phyloP scores from a whole-genome alignment of 805 yeast genomes.

The Kuraishia floccosa region DNA sequence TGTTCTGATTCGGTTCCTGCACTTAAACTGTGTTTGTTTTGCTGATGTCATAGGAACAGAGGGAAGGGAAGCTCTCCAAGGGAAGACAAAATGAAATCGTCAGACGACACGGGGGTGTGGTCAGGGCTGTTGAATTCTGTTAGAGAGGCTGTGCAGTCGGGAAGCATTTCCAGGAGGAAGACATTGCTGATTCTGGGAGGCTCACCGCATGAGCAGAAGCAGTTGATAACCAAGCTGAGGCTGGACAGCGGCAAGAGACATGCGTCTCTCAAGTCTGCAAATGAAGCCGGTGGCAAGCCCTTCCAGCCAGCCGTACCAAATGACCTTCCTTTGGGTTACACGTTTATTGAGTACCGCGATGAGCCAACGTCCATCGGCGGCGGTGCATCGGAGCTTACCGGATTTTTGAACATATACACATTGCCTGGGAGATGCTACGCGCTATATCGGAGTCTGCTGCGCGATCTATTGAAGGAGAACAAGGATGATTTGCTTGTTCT shows the following conservation, averaged over 20 bases:
- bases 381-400: constrained; percentile 1
- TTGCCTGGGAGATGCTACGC: neutral
- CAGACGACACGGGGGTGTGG: too few species aligned
- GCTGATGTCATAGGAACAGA: too few species aligned
- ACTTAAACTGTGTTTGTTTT: too few species aligned
- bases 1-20: too few species aligned
- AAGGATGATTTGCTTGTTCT: neutral
- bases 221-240: neutral
- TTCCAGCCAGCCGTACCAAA: neutral
- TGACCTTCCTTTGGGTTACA: constrained; percentile 1
- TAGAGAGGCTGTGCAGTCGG: too few species aligned
- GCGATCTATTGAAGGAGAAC: neutral
- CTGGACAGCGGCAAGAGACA: too few species aligned
- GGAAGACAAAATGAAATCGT: too few species aligned
- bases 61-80: too few species aligned
- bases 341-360: constrained; percentile 3
- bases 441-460: neutral
- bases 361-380: neutral
- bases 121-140: too few species aligned
- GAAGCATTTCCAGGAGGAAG: neutral
- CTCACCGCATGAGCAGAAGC: constrained; percentile 1
- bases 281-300: neutral
- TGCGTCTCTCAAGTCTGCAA: too few species aligned
- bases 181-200: constrained; percentile 3
- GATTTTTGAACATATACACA: constrained; percentile 3